Evolutionary conservation across 805 yeast genomes (phyloP), one percentile per base, ranked within the genome.

Genomic region (Pichia eremophila): DNA sequence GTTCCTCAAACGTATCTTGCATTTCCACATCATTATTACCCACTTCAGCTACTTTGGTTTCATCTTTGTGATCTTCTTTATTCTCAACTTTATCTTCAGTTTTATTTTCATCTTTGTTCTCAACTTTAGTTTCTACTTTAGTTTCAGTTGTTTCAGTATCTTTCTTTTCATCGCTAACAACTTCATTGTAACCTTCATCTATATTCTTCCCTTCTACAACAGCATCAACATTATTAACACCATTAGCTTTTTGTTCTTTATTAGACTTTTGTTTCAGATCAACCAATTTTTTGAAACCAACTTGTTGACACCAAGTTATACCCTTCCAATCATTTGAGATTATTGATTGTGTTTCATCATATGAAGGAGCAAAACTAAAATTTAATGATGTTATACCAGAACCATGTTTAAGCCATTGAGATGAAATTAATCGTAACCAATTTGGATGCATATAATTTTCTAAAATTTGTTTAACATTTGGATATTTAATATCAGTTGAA

Each of bases 311-410:
- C 81, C 82, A 77, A 6, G 72, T 66, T 22, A 72, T 60, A 4
- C 79, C 76, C 54, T 75, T 72, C 57, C 74, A 70, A 19, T 71
- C 71, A 15, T 74, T 72, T 28, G 77, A 72, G 12, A 81, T 61
- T 3, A 79, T 75, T 8, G 80, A 70, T 18, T 73, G 74, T 36
- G 73, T 72, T 53, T 82, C 83, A 59, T 82, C 88, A 39, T 72
- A 65, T 11, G 74, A 61, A 5, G 93, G 93, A 0, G 87, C 86
- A 70, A 83, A 84, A 14, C 78, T 70, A 42, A 72, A 67, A 29
- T 67, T 62, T 8, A 50, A 28, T n/a, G 60, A 68, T 46, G 67
- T 70, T 14, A 70, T 70, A 31, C 54, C 55, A 9, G 47, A 46
- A 5, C 66, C 66, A 43, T 61, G 73, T 45, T 74, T 73, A 22